Evolutionary conservation across 192 early-diverging fungal genomes (phyloP), one percentile per base, ranked within the genome.

Genomic region (Helicostylum pulchrum): DNA sequence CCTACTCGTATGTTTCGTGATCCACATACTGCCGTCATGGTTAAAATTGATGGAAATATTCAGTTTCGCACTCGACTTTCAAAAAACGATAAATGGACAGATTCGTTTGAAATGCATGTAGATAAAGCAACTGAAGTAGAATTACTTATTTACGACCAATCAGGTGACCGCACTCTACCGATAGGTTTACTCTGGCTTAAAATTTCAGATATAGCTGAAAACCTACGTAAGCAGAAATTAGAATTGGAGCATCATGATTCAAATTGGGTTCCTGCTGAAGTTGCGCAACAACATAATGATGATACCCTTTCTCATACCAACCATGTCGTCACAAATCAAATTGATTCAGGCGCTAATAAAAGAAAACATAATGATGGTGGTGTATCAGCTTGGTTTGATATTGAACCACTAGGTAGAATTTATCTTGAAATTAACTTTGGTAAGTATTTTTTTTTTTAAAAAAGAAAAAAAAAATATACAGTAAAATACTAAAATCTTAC

Each of bases 151-250:
- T 91, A 90, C 70, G 97, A 99, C 71, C 78, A 83, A 68, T 64
- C 65, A 1, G 66, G 66, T 11, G 56, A 67, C 21, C 34, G 57
- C 2, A 61, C 49, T 15, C 78, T 84, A n/a, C 81, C 95, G 48
- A 80, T 96, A 57, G 92, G 91, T 5, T 64, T 96, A 54, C 65
- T 92, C 67, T 99, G 97, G 97, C 87, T 98, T 63, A 94, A 94
- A 61, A 82, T 98, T 32, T 88, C 88, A 0, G 97, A 99, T 69
- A 85, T 99, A 52, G 88, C 90, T 48, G 92, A 96, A 65, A 89
- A 88, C 43, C 67, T 93, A 34, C 82, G 88, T 50, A 85, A 85
- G 64, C 80, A 85, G 67, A 85, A 90, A 70, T 78, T 87, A 7
- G 83, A 80, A 49, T 76, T 81, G 45, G 84, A 78, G 46, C 80